Evolutionary conservation across 164 flowering plant species (phyloP).

Genomic region (Magnolia kwangsiensis): DNA sequence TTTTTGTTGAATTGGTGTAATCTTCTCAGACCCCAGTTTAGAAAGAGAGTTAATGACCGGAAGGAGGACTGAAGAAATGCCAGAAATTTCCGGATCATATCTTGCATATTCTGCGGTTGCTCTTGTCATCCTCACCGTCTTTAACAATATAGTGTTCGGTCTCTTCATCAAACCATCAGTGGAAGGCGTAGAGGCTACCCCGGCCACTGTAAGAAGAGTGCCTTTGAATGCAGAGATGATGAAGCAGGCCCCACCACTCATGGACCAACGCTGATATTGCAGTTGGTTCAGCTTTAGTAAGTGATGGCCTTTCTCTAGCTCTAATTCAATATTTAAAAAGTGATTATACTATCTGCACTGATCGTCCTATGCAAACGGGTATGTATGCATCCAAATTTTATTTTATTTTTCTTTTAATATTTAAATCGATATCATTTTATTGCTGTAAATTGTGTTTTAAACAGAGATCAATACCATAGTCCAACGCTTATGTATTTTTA

Average conservation of each 20-base stretch:
- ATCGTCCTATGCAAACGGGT: background rate
- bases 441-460: no score
- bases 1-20: no score
- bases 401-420: no score
- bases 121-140: conserved; percentile 44
- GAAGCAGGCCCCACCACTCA: background rate
- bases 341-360: background rate
- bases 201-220: background rate
- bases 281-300: background rate
- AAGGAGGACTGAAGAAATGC: conserved; percentile 23
- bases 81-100: conserved; percentile 43
- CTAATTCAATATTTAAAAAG: background rate
- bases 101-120: conserved; percentile 26
- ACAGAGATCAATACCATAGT: no score
- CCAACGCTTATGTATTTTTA: no score
- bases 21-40: background rate
- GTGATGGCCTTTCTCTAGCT: background rate
- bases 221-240: background rate
- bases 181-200: conserved; percentile 34
- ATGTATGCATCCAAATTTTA: background rate
- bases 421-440: no score
- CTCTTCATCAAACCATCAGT: conserved; percentile 58
- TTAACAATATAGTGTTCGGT: conserved; percentile 53
- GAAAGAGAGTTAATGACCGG: conserved; percentile 2
- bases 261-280: background rate